Evolutionary conservation across 192 early-diverging fungal genomes (phyloP).

Genomic region (Kappamyces sp.): DNA sequence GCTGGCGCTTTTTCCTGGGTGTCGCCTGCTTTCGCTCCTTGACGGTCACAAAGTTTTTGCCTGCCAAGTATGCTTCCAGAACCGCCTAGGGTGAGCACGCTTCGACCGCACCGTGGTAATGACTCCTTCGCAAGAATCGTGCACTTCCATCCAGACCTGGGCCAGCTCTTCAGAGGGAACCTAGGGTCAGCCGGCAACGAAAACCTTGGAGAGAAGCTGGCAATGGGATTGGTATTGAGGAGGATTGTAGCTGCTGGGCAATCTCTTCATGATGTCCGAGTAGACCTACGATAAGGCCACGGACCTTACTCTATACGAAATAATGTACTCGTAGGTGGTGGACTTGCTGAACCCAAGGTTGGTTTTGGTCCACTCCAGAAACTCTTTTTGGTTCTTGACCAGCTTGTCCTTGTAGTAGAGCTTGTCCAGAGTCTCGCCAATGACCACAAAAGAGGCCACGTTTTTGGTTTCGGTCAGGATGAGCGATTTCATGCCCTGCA

Average conservation of each 20-base stretch:
- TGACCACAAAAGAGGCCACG: conserved; percentile 48
- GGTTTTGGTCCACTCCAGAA: conserved; percentile 51
- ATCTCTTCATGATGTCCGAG: conserved; percentile 42
- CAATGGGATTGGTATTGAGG: conserved; percentile 51
- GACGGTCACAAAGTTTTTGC: conserved; percentile 12
- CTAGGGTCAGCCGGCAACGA: too few relatives aligned
- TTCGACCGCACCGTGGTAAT: conserved; percentile 34
- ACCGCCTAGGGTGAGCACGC: conserved; percentile 17
- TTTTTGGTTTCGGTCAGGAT: conserved; percentile 41
- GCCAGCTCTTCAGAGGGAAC: conserved; percentile 45
- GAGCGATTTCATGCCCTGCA: conserved; percentile 15
- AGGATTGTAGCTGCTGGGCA: conserved; percentile 31
- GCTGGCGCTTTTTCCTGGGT: too few relatives aligned
- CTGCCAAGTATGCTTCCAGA: conserved; percentile 33
- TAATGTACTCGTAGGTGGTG: conserved; percentile 56
- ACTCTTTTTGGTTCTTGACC: conserved; percentile 48
- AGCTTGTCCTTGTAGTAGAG: conserved; percentile 50
- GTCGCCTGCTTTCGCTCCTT: too few relatives aligned
- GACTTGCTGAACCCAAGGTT: conserved; percentile 48
- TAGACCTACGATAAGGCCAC: conserved; percentile 23
- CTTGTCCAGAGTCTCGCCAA: conserved; percentile 49
- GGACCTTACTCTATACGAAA: conserved; percentile 27
- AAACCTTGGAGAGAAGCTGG: conserved; percentile 42
- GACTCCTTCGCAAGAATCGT: conserved; percentile 35
- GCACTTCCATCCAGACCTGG: conserved; percentile 42